Percentiles rank a stretch among this genome's conserved stretches.
phyloP scores from a whole-genome alignment of 2,329 filamentous ascomycete genomes.

The Penicillium capsulatum region DNA sequence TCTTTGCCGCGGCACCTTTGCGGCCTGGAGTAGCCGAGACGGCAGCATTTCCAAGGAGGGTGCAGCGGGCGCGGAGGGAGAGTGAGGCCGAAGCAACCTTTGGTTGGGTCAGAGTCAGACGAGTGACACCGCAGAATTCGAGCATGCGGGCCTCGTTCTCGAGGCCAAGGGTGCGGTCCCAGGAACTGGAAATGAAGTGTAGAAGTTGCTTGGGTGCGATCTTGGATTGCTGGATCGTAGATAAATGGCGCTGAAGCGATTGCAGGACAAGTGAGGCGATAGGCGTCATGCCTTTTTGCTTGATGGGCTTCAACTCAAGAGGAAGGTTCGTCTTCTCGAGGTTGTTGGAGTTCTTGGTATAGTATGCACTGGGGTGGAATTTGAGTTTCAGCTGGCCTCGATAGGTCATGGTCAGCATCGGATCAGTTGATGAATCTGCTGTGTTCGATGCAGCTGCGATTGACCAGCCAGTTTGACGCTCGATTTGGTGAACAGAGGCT shows the following conservation, averaged over 20 bases:
- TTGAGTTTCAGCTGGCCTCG: conserved; percentile 40
- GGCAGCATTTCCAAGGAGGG: conserved; percentile 29
- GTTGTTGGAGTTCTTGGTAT: conserved; percentile 19
- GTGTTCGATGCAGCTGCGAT: conserved; percentile 36
- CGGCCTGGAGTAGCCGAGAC: conserved; percentile 11
- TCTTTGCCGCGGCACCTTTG: conserved; percentile 11
- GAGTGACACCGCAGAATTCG: conserved; percentile 44
- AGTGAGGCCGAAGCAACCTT: conserved; percentile 20
- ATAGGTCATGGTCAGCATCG: conserved; percentile 42
- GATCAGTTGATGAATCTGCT: conserved; percentile 26
- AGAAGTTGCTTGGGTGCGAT: conserved; percentile 38
- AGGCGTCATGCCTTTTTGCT: conserved; percentile 27
- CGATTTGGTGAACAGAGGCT: conserved; percentile 40
- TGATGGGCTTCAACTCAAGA: conserved; percentile 33
- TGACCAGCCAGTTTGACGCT: conserved; percentile 44
- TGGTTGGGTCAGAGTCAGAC: conserved; percentile 30
- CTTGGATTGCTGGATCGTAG: conserved; percentile 34
- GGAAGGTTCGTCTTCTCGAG: conserved; percentile 24
- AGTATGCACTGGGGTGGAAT: conserved; percentile 41
- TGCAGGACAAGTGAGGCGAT: conserved; percentile 42
- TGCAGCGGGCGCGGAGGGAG: conserved; percentile 38
- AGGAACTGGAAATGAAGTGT: conserved; percentile 41
- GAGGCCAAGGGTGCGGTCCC: conserved; percentile 38
- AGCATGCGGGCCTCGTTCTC: conserved; percentile 45
- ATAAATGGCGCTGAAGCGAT: conserved; percentile 37